Evolutionary conservation across 2,329 filamentous ascomycete genomes (phyloP).

Genomic region (Cercospora sp.): DNA sequence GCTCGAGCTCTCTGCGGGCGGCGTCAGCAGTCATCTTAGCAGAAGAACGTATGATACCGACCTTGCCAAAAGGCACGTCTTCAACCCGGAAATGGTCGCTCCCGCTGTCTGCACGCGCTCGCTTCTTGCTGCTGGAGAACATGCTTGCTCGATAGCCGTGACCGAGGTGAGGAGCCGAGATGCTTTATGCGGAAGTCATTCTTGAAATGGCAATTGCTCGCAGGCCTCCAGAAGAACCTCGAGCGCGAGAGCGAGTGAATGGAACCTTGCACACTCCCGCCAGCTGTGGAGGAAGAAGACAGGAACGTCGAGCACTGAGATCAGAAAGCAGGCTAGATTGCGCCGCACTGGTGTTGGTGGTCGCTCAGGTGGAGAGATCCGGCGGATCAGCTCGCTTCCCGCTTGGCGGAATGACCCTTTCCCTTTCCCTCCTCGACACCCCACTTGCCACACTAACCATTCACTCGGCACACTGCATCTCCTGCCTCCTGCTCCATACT

Average conservation of each 20-base stretch:
- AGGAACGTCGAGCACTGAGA: not conserved
- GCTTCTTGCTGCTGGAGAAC: constrained; percentile 24
- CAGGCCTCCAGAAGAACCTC: not conserved
- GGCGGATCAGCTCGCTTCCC: not conserved
- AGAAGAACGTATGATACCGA: not conserved
- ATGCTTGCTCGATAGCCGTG: constrained; percentile 7
- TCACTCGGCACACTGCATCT: not conserved
- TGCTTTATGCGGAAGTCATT: constrained; percentile 12
- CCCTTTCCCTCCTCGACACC: not conserved
- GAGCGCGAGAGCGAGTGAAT: not conserved
- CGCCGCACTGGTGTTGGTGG: not conserved
- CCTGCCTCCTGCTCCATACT: not conserved
- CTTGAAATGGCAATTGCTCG: not conserved
- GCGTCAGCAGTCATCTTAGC: constrained; percentile 10
- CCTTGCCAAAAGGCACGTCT: constrained; percentile 25
- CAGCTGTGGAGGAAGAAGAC: not conserved
- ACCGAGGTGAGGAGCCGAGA: constrained; percentile 13
- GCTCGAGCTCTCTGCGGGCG: constrained; percentile 26
- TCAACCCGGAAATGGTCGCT: constrained; percentile 14
- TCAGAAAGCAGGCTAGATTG: not conserved
- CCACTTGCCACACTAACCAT: not conserved
- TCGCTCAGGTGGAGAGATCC: constrained; percentile 1
- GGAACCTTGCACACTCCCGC: not conserved
- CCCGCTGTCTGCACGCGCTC: constrained; percentile 21
- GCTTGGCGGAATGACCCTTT: constrained; percentile 5